Base-by-base conservation (phyloP, 2,329 filamentous ascomycete genomes). In the Aspergillus unguis region DNA sequence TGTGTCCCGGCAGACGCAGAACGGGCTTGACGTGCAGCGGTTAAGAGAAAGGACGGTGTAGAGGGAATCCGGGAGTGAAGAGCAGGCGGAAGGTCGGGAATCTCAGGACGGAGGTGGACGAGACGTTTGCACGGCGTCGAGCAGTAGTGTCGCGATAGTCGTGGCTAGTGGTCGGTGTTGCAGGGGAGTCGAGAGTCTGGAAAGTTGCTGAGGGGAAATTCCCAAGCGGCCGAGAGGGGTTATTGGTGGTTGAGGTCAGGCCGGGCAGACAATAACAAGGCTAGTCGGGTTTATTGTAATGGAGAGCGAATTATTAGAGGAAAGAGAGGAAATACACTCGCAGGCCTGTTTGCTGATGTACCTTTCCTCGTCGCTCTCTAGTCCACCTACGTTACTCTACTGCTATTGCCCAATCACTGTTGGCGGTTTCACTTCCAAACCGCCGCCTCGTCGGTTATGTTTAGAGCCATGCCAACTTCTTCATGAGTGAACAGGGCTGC, bases 121-220 rank as follows among this genome's bases (percentile, higher is more conserved):
- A 23, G 57, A 62, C 57, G 65, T 65, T 66, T 65, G 62, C 58
- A 62, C 60, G 53, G 59, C 59, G 60, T 60, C 52, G 57, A 62
- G 44, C 50, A 59, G 57, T 50, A 55, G 48, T 44, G 44, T 17
- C 17, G 17, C 17, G 17, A 17, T 17, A 17, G 17, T 17, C 17
- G 17, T 17, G 17, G 17, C 17, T 17, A 17, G 17, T 17, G 17
- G 17, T 17, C 17, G 35, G 35, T 36, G 37, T 11, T 37, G 35
- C 10, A 37, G 35, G 35, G 11, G 32, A 33, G 32, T 33, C 17
- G 17, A 17, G 17, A 17, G 17, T 17, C 17, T 37, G 29, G 40
- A 17, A 17, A 17, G 17, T 17, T 17, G 17, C 17, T 17, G 17
- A 45, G 52, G 45, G 44, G 48, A 36, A 33, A 32, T 52, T 60